These are phyloP conservation scores for Mallotus japonicus DNA, from an alignment of 441 rosid genomes.

Conservation along the genomic window DNA sequence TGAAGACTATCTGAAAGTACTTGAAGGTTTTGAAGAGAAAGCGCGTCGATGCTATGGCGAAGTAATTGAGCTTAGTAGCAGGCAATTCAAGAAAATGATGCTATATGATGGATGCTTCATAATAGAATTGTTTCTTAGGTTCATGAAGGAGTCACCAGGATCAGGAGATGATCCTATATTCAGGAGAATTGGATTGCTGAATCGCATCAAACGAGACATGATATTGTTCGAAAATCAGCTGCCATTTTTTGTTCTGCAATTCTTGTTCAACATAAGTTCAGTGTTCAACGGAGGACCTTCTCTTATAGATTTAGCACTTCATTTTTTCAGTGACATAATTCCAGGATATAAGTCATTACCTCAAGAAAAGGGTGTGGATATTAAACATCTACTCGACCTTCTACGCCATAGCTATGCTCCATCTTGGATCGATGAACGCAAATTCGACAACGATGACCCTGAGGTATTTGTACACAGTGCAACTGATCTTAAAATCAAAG, in stretches of 20 bases:
- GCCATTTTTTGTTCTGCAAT: conserved; percentile 9
- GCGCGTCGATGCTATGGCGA: conserved; percentile 8
- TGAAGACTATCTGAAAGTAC: conserved; percentile 10
- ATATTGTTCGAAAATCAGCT: conserved; percentile 14
- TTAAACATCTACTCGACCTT: conserved; percentile 10
- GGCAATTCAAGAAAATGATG: conserved; percentile 14
- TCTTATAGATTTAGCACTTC: conserved; percentile 2
- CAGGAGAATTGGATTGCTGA: conserved; percentile 4
- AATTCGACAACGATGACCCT: background rate
- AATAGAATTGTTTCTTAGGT: background rate
- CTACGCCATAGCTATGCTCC: conserved; percentile 10
- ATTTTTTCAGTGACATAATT: conserved; percentile 8
- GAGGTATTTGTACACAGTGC: conserved; percentile 3
- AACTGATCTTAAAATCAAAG: conserved; percentile 5
- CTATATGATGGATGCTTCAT: conserved; percentile 13
- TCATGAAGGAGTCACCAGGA: background rate
- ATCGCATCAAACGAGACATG: background rate
- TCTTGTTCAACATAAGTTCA: conserved; percentile 9
- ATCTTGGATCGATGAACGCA: background rate
- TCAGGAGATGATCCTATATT: conserved; percentile 5
- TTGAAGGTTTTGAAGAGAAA: conserved; percentile 8
- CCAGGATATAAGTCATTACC: background rate
- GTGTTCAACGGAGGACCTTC: conserved; percentile 14
- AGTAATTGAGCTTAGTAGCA: conserved; percentile 3
- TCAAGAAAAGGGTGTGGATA: conserved; percentile 5